phyloP scores from a whole-genome alignment of 1,139 yeast genomes.

The Hyphopichia khmerensis region DNA sequence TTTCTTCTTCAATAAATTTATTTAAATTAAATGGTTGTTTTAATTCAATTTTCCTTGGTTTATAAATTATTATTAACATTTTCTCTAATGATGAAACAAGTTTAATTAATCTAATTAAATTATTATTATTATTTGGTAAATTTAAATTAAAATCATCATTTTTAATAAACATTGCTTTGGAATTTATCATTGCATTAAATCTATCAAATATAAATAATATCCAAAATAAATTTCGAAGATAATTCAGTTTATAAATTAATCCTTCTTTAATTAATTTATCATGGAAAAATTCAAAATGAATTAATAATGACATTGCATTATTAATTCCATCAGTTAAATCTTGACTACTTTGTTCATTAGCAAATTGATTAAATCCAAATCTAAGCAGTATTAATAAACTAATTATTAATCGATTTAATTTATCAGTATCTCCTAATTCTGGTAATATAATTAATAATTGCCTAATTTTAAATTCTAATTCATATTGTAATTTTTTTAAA shows the following conservation, averaged over 20 bases:
- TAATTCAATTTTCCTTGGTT: slow-evolving; percentile 19
- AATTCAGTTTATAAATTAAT: slow-evolving; percentile 13
- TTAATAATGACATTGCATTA: slow-evolving; percentile 27
- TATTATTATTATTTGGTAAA: slow-evolving; percentile 24
- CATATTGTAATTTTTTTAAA: slow-evolving; percentile 9
- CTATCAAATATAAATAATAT: slow-evolving; percentile 33
- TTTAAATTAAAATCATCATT: slow-evolving; percentile 32
- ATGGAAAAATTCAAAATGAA: slow-evolving; percentile 27
- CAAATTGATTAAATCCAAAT: slow-evolving; percentile 29
- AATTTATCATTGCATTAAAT: slow-evolving; percentile 29
- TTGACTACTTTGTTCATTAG: slow-evolving; percentile 37
- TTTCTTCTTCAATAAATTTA: slow-evolving; percentile 1
- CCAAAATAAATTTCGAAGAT: slow-evolving; percentile 36
- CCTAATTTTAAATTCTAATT: slow-evolving; percentile 29
- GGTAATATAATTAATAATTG: slow-evolving; percentile 25
- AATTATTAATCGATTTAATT: slow-evolving; percentile 25
- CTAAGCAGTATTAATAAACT: slow-evolving; percentile 28
- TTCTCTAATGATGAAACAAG: slow-evolving; percentile 24
- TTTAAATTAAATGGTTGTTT: too few species aligned
- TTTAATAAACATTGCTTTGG: slow-evolving; percentile 24
- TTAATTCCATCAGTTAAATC: slow-evolving; percentile 34
- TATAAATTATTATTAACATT: slow-evolving; percentile 24
- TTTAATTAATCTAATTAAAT: slow-evolving; percentile 26
- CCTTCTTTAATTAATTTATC: slow-evolving; percentile 7
- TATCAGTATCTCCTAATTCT: slow-evolving; percentile 39